Percentiles rank a stretch among this genome's conserved stretches.
Conservation (phyloP, 2,329 filamentous ascomycete species). For the Pseudofabraea citricarpa region DNA sequence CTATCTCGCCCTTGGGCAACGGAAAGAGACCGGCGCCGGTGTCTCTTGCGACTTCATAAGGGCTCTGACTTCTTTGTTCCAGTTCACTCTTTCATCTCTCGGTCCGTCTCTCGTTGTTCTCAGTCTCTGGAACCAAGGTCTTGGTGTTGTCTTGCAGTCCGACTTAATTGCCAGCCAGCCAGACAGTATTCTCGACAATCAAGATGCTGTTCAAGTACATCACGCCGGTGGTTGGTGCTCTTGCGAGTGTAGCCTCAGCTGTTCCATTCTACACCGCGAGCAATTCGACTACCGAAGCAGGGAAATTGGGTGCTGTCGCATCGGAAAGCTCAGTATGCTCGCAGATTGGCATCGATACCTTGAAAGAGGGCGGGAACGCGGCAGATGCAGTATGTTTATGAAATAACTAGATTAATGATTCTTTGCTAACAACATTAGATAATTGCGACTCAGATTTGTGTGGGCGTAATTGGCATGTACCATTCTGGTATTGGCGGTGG, state of each 20-base stretch:
- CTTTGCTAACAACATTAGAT: too few relatives aligned
- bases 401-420: too few relatives aligned
- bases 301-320: conserved; percentile 57
- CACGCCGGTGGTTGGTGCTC: not conserved
- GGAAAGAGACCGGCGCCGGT: too few relatives aligned
- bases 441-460: conserved; percentile 47
- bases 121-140: too few relatives aligned
- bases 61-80: too few relatives aligned
- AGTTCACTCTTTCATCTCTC: too few relatives aligned
- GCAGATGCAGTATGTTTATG: conserved; percentile 40
- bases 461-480: conserved; percentile 49
- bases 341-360: conserved; percentile 58
- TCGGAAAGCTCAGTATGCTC: conserved; percentile 68
- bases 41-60: too few relatives aligned
- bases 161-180: too few relatives aligned
- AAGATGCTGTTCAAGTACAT: not conserved
- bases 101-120: too few relatives aligned
- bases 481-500: conserved; percentile 61
- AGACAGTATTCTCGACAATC: too few relatives aligned
- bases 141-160: too few relatives aligned
- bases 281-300: not conserved
- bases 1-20: too few relatives aligned
- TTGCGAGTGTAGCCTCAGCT: not conserved
- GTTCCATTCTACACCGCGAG: not conserved
- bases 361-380: conserved; percentile 54